Conservation (phyloP, 768 basidiomycete species). For the Kwoniella mangroviensis region DNA sequence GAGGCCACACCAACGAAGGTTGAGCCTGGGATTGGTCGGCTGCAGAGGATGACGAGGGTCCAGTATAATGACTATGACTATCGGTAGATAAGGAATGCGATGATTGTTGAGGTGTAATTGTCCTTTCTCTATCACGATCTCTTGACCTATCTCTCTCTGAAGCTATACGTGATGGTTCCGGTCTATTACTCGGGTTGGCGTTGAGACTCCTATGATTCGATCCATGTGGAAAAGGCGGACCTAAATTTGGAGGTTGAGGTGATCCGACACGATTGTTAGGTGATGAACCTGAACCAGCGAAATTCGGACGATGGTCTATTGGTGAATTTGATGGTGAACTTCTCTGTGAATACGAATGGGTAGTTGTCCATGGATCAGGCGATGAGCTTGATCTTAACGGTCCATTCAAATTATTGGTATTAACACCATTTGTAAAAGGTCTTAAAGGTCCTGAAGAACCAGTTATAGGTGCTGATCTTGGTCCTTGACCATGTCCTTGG, state of each 20-base stretch:
- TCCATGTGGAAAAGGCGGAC: constrained; percentile 6
- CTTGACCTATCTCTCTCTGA: constrained; percentile 9
- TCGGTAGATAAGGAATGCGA: constrained; percentile 15
- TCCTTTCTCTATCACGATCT: constrained; percentile 19
- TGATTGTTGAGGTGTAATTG: constrained; percentile 20
- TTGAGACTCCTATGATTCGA: constrained; percentile 2
- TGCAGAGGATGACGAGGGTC: constrained; percentile 3
- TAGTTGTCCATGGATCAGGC: constrained; percentile 39
- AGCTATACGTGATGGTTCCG: constrained; percentile 10
- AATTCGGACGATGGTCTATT: constrained; percentile 32
- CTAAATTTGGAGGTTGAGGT: constrained; percentile 22
- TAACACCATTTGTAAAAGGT: constrained; percentile 20
- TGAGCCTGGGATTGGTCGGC: not conserved
- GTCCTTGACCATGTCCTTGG: constrained; percentile 16
- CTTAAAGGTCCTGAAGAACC: constrained; percentile 21
- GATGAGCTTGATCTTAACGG: constrained; percentile 43
- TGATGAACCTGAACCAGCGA: constrained; percentile 16
- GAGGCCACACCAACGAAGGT: constrained; percentile 17
- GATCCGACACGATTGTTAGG: not conserved
- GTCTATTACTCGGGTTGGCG: not conserved
- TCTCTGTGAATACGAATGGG: constrained; percentile 1
- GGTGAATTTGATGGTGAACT: constrained; percentile 41
- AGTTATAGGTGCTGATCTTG: constrained; percentile 34
- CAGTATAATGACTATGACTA: not conserved
- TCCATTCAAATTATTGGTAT: not conserved